Percentiles rank a stretch among this genome's conserved stretches.
Evolutionary conservation across 805 yeast genomes (phyloP).

Genomic region (Wickerhamiella hasegawae): DNA sequence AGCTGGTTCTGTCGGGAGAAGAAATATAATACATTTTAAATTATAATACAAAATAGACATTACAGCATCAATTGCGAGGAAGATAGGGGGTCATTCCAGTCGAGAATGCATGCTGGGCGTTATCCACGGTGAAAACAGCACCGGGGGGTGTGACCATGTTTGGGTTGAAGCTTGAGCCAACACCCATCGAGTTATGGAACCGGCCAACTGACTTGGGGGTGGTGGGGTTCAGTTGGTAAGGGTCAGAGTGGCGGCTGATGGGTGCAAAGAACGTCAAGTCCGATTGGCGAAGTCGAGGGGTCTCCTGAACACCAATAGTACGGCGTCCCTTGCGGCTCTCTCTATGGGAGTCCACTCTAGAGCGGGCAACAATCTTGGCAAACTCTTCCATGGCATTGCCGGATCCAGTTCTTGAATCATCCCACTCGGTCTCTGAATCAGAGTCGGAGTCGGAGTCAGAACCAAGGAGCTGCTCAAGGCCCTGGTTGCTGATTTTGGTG

Average conservation of each 20-base stretch:
- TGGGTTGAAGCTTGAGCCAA: slow-evolving; percentile 5
- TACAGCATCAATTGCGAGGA: slow-evolving; percentile 5
- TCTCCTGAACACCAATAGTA: background rate
- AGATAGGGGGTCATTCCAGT: slow-evolving; percentile 18
- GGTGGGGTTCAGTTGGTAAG: background rate
- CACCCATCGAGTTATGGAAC: slow-evolving; percentile 4
- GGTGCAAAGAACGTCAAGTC: background rate
- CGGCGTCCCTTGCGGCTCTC: background rate
- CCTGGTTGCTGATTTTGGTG: background rate
- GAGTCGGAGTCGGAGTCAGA: slow-evolving; percentile 5
- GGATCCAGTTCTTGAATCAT: slow-evolving; percentile 1
- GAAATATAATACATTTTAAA: too few species aligned
- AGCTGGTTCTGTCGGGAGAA: too few species aligned
- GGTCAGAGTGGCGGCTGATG: background rate
- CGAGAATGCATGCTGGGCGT: slow-evolving; percentile 7
- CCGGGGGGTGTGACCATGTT: slow-evolving; percentile 15
- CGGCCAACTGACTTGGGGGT: background rate
- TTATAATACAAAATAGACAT: background rate
- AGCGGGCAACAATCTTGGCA: slow-evolving; percentile 13
- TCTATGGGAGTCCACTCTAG: slow-evolving; percentile 4
- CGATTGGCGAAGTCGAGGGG: background rate
- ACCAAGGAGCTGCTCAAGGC: slow-evolving; percentile 3
- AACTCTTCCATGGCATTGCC: slow-evolving; percentile 14
- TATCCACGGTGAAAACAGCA: slow-evolving; percentile 11
- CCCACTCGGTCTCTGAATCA: slow-evolving; percentile 5